Evolutionary conservation across 176 grass and related monocot genomes (phyloP), one percentile per base, ranked within the genome.

Genomic region (Tillandsia leiboldiana): DNA sequence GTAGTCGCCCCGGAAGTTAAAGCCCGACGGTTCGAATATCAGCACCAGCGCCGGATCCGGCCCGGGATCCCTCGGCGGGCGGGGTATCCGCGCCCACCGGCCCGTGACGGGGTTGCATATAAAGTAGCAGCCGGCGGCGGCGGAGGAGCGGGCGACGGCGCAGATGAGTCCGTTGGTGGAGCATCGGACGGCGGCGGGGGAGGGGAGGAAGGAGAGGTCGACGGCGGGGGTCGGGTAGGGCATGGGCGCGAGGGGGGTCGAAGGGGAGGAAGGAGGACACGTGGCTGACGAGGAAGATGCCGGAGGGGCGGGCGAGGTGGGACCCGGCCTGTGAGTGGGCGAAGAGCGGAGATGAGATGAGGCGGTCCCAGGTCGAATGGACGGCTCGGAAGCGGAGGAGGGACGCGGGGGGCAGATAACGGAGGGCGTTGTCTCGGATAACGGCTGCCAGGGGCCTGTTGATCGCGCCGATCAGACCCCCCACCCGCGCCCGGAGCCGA

Each of bases 1-100:
- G 77, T 65, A 91, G 74, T 87, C 83, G 26, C 70, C 66, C 50
- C 77, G 67, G 78, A 91, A 83, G 71, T 86, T 84, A 74, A 66
- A 84, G 0, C 27, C 20, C 51, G 3, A 15, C 2, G 81, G 71
- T 17, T 78, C 73, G 77, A 83, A 83, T 62, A 91, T 48, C 50
- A 91, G 77, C 48, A 81, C 88, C 1, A 86, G 2, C 22, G 88
- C 67, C 8, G 88, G 83, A 63, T 82, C 70, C n/a, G 63, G 24
- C 18, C 73, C 65, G 0, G 80, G 12, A 2, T 81, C 17, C 67
- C 12, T 1, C 2, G 83, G 83, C 22, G 88, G 87, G 29, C n/a
- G 2, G 48, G 80, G 87, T 53, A 90, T 61, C 65, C 4, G 5
- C 12, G 2, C 13, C 87, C 87, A 90, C 12, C 27, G 26, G 15